Evolutionary conservation across 495 filamentous ascomycete species (phyloP), one percentile per base, ranked within the genome.

Genomic region (Parathielavia hyrcaniae): DNA sequence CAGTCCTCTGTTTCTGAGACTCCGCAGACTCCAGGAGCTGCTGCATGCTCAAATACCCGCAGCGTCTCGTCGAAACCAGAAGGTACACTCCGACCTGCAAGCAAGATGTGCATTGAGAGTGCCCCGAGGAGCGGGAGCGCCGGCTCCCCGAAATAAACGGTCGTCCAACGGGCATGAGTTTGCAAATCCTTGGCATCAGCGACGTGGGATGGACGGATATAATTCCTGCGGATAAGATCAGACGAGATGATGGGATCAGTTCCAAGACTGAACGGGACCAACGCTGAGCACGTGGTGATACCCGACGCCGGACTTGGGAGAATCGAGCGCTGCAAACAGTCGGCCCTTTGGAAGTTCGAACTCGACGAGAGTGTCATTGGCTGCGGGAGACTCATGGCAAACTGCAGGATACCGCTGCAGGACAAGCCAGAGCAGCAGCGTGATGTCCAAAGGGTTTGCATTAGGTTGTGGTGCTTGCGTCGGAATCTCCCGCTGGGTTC

Each of bases 111-210:
- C 26, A 3, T 30, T 30, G 26, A 30, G 6, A 30, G 26, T 30
- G 26, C 26, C 26, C 26, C n/a, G n/a, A 6, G 6, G 26, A 30
- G 26, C 6, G 3, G 26, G 26, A 3, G 26, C 26, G 26, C 48
- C 34, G 13, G 20, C 35, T 40, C 34, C 35, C 35, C 19, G 19
- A 54, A 32, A 41, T 45, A 56, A 59, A 38, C 49, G 35, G 19
- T 22, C 20, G 30, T 59, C 57, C 47, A 54, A 44, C 22, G 10
- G 50, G 50, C 57, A 22, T 44, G n/a, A n/a, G n/a, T n/a, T n/a
- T n/a, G n/a, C n/a, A n/a, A n/a, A n/a, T n/a, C n/a, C n/a, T n/a
- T n/a, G n/a, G n/a, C n/a, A n/a, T n/a, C n/a, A n/a, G n/a, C n/a
- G n/a, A n/a, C n/a, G n/a, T n/a, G n/a, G n/a, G n/a, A n/a, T n/a